Conservation (phyloP, 169 alveolate species). For the Toxoplasma gondii region DNA sequence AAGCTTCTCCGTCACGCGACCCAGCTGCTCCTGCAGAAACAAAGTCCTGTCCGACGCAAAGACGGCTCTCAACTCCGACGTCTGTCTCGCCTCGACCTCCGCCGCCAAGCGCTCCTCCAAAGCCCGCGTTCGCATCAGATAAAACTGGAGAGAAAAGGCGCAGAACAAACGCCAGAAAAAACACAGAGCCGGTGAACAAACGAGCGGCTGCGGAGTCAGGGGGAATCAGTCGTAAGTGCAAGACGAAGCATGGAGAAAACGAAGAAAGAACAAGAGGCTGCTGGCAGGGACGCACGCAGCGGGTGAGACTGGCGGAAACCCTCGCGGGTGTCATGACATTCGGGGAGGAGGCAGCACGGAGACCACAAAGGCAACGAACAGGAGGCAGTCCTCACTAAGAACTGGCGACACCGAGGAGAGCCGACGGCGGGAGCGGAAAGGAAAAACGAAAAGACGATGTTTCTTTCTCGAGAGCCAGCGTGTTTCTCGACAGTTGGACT, state of each 20-base stretch:
- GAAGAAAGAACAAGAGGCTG: no score
- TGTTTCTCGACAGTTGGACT: no score
- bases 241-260: no score
- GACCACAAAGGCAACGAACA: not conserved
- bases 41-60: not conserved
- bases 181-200: not conserved
- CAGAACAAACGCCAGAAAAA: not conserved
- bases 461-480: no score
- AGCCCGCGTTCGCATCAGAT: not conserved
- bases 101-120: constrained; percentile 23
- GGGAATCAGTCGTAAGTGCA: not conserved
- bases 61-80: not conserved
- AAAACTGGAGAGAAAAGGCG: not conserved
- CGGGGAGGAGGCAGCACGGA: not conserved
- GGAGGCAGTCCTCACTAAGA: no score
- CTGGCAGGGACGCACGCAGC: no score
- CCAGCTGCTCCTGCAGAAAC: constrained; percentile 10
- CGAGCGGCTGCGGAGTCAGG: not conserved
- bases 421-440: not conserved
- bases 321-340: no score
- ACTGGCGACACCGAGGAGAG: no score
- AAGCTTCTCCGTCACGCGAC: not conserved
- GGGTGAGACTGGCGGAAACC: no score
- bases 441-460: no score
- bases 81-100: constrained; percentile 4